Base-by-base conservation (phyloP, 2,329 filamentous ascomycete species). In the Botrytis pseudocinerea region DNA sequence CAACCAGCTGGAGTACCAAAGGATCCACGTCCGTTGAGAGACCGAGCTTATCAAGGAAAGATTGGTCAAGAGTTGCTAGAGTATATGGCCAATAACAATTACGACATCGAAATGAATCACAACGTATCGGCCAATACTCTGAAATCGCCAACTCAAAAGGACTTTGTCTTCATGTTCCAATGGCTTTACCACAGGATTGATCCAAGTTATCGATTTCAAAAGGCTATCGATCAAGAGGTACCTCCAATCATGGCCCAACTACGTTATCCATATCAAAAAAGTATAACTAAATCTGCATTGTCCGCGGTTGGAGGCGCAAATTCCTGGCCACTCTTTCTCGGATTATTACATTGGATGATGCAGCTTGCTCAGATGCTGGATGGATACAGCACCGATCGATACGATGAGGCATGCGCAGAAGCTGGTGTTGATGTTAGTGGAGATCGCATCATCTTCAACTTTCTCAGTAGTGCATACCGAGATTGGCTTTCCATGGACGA, bases 301-400 rank as follows among this genome's bases (percentile, higher is more conserved):
- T 90, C 94, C 0, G 96, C 97, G 2, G 96, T 98, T 0, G 96
- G 96, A 76, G 95, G 95, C 4, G 94, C 97, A 82, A 98, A 98
- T 81, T 80, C 80, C 20, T 99, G 96, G 96, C 92, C 92, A 75
- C 96, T 94, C 0, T 98, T 99, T 79, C 85, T 99, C 20, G 96
- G 95, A 0, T 85, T 99, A 81, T 86, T 99, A 69, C 95, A 99
- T 83, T 99, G 96, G 96, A 95, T 99, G 90, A 97, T 99, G 95
- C 95, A 98, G 82, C 85, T 99, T 69, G 93, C 94, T 7, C 91
- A 95, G 78, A 97, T 98, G 91, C 89, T 98, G 80, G 95, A 98
- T 75, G 89, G 92, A 35, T 98, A 95, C 80, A 85, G 89, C 1
- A 82, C 85, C 71, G 92, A 94, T 73, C 90, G 90, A 64, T 99